A percentile compares a stretch with the other conserved stretches of the same genome.
phyloP scores from a whole-genome alignment of 805 yeast species.

The Limtongozyma cylindracea region DNA sequence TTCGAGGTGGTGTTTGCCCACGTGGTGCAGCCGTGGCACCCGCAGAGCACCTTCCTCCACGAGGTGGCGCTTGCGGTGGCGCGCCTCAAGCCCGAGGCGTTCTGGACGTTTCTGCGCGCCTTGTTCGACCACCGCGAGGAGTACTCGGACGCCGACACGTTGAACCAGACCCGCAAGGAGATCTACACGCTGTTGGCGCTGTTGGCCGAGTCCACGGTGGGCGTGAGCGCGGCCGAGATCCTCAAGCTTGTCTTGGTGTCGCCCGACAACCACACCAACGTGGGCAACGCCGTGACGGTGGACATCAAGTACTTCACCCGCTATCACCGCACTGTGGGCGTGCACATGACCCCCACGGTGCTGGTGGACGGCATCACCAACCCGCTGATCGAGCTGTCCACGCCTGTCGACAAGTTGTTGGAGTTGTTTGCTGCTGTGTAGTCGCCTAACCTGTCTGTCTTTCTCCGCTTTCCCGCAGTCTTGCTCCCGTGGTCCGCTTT shows the following conservation, averaged over 20 bases:
- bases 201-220: no score
- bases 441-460: no score
- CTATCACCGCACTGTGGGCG: constrained; percentile 50
- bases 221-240: constrained; percentile 5
- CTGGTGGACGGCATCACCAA: constrained; percentile 40
- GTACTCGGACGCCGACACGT: constrained; percentile 38
- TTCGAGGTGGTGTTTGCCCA: constrained; percentile 41
- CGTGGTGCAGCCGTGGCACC: constrained; percentile 85
- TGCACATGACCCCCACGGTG: constrained; percentile 73
- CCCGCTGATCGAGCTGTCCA: no score
- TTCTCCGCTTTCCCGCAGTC: no score
- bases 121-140: constrained; percentile 26
- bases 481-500: no score
- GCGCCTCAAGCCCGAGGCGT: constrained; percentile 20
- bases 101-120: constrained; percentile 23
- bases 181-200: constrained; percentile 15
- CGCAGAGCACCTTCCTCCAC: constrained; percentile 37
- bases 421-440: no score
- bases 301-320: constrained; percentile 57
- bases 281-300: constrained; percentile 28
- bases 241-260: constrained; percentile 13
- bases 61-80: constrained; percentile 56
- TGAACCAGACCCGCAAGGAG: constrained; percentile 25
- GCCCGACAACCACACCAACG: constrained; percentile 11
- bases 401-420: no score